A percentile compares a stretch with the other conserved stretches of the same genome.
phyloP scores from a whole-genome alignment of 768 basidiomycete genomes.

The Mycena capillaripes region DNA sequence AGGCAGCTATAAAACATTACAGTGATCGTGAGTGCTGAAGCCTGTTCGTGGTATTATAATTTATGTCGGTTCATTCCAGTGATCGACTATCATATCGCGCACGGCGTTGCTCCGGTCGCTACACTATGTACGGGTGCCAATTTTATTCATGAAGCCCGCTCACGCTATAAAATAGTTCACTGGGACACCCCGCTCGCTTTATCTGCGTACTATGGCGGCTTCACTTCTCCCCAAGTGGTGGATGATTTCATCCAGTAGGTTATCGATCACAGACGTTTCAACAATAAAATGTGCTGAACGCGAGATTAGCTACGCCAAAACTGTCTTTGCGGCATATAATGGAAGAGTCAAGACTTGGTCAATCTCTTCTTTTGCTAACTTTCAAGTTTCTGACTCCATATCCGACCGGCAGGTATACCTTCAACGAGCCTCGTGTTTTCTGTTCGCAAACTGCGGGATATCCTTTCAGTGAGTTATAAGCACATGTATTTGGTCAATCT shows the following conservation, averaged over 20 bases:
- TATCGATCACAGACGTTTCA: neutral
- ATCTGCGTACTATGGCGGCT: slow-evolving; percentile 64
- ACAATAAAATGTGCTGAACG: neutral
- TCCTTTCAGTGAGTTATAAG: slow-evolving; percentile 54
- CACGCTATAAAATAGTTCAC: slow-evolving; percentile 50
- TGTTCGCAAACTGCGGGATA: slow-evolving; percentile 54
- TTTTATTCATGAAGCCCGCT: neutral
- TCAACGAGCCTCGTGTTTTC: slow-evolving; percentile 65
- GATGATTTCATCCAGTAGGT: slow-evolving; percentile 63
- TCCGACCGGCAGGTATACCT: slow-evolving; percentile 58
- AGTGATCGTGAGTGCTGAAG: slow-evolving; percentile 51
- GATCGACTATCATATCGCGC: slow-evolving; percentile 58
- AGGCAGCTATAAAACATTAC: slow-evolving; percentile 61
- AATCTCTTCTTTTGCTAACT: neutral
- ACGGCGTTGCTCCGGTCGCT: slow-evolving; percentile 60
- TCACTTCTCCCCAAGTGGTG: slow-evolving; percentile 59
- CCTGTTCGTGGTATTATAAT: neutral
- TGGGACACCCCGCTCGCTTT: slow-evolving; percentile 65
- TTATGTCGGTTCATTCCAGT: slow-evolving; percentile 44
- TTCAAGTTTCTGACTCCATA: neutral
- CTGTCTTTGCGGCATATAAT: slow-evolving; percentile 63
- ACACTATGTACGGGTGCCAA: slow-evolving; percentile 59
- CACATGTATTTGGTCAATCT: neutral
- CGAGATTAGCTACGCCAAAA: slow-evolving; percentile 59
- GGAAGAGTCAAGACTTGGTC: slow-evolving; percentile 64